Conservation (phyloP, 805 yeast genomes). For the Kodamaea nitidulidarum region DNA sequence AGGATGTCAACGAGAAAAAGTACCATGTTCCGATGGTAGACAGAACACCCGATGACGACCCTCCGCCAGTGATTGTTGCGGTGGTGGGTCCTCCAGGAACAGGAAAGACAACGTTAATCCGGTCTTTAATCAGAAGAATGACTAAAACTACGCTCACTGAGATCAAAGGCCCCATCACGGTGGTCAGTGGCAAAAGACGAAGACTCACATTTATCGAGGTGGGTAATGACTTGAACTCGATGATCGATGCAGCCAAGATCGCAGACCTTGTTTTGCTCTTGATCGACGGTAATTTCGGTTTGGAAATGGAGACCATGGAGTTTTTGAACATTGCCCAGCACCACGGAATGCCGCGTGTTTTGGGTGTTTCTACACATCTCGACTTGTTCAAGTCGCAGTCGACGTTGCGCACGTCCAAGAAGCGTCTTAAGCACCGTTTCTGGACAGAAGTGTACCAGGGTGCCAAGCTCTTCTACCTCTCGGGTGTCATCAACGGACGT, state of each 20-base stretch:
- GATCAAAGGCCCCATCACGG: conserved; percentile 93
- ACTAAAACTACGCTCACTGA: conserved; percentile 84
- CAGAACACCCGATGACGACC: conserved; percentile 94
- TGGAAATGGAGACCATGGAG: conserved; percentile 99
- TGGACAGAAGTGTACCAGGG: conserved; percentile 99
- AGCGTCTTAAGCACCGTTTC: conserved; percentile 85
- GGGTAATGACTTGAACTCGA: conserved; percentile 85
- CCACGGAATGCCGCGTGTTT: conserved; percentile 97
- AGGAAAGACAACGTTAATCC: conserved; percentile 90
- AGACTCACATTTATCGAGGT: conserved; percentile 92
- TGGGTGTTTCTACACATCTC: conserved; percentile 93
- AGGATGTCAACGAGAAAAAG: conserved; percentile 77
- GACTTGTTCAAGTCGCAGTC: conserved; percentile 89
- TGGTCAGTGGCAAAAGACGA: conserved; percentile 91
- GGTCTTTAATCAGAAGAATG: conserved; percentile 80
- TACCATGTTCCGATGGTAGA: conserved; percentile 97
- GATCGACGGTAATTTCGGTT: conserved; percentile 96
- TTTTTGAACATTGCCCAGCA: conserved; percentile 93
- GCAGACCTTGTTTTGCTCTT: conserved; percentile 87
- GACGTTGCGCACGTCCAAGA: conserved; percentile 86
- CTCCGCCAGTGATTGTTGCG: conserved; percentile 94
- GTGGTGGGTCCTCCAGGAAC: conserved; percentile 99
- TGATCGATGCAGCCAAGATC: conserved; percentile 93
- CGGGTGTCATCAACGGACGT: conserved; percentile 95
- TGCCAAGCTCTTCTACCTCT: conserved; percentile 88